Evolutionary conservation across 2,329 filamentous ascomycete genomes (phyloP), one percentile per base, ranked within the genome.

Genomic region (Penicillium griseofulvum): DNA sequence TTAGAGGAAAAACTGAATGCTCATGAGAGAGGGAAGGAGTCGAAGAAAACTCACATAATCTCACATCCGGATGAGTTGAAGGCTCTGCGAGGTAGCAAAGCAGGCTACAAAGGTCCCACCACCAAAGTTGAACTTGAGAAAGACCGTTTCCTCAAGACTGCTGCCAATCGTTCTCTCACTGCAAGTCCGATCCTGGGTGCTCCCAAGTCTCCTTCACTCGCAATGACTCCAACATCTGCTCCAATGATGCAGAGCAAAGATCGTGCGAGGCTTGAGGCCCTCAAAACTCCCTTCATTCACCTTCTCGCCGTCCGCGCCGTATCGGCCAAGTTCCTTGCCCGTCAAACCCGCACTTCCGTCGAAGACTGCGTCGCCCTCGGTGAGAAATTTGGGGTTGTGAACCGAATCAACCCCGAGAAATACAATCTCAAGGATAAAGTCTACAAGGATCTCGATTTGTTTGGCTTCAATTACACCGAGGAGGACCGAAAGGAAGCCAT

Each of bases 381-480:
- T 57, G 75, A 66, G 56, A 85, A 84, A 69, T 78, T 83, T 62
- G 82, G 78, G 14, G 74, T 76, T 53, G 76, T 80, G 60, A 78
- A 78, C 46, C 71, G 78, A 41, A 71, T 80, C 37, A 78, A 76
- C 51, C 67, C 78, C 17, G 71, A 77, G 54, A 80, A 80, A 58
- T 83, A 79, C 70, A 73, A 80, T 62, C 73, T 87, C 58, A 79
- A 74, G 33, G 83, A 86, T 69, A 83, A 82, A 64, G 72, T 75
- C 16, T 87, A 81, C 67, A 83, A 82, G 63, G 84, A 87, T 49
- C 72, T 87, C 58, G 83, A 86, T 64, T 78, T 85, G 10, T 87
- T 80, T 77, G 80, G 78, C 8, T 87, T 87, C 65, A 77, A 77
- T 12, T 87, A 86, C 68, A 78, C 76, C 28, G 78, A 79, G 44